Base-by-base conservation (phyloP, 768 basidiomycete genomes). In the Xerocomellus amylosporus region DNA sequence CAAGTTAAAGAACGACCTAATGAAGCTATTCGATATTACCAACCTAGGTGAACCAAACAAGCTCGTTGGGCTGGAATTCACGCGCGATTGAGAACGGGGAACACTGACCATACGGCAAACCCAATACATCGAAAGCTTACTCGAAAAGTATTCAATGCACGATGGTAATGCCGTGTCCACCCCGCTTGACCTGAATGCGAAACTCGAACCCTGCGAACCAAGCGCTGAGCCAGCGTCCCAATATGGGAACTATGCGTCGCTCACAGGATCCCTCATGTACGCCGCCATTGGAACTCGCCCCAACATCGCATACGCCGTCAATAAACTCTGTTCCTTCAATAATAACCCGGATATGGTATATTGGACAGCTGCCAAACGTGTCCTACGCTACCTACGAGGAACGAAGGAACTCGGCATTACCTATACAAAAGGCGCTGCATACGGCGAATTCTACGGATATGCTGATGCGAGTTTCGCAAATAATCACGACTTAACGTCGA, bases 401-500 rank as follows among this genome's bases (percentile, higher is more conserved):
- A 61, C 36, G 0, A 22, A 26, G 28, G 6, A 55, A 0, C 13
- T 45, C 0, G n/a, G 52, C 0, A 55, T 64, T 0, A 49, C 26
- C 2, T 57, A 60, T 9, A 28, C 6, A 2, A 38, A 24, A 1
- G 12, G 4, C 2, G 10, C 9, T 1, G 55, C 6, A 36, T 36
- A 14, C n/a, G n/a, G 2, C 1, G 13, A 20, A 2, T 53, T 71
- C 5, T 15, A 55, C 0, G 58, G 65, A 63, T 37, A 58, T 8
- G 22, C 64, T 0, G 65, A 75, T 36, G 61, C 68, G 0, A 64
- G 69, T 31, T 69, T 63, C 49, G 67, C 61, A 0, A 71, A 54
- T 12, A 66, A 67, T 15, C 19, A 54, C 0, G 62, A 69, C 2
- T 15, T 62, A 0, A 43, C 55, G 43, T 63, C 24, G 9, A 47